These are phyloP conservation scores for Salmacisia buchloeana DNA, from an alignment of 1,284 basidiomycete genomes.

Conservation along the genomic window DNA sequence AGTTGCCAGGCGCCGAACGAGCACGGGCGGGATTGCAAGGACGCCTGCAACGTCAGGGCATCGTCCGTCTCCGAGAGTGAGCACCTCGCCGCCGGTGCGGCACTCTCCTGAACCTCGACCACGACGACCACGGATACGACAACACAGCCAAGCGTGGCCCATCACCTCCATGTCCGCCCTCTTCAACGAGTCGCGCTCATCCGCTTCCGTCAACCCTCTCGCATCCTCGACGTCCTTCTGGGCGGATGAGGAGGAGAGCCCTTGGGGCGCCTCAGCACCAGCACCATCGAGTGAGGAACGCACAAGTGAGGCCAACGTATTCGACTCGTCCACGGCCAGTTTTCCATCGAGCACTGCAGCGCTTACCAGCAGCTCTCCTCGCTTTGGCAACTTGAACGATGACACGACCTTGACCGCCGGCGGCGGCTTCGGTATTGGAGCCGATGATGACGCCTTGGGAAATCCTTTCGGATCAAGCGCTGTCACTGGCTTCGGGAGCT, in stretches of 20 bases:
- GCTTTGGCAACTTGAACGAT: too few relatives aligned
- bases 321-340: not conserved
- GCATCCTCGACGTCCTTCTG: slow-evolving; percentile 5
- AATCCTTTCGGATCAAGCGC: not conserved
- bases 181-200: slow-evolving; percentile 6
- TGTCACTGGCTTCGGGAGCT: not conserved
- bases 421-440: not conserved
- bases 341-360: not conserved
- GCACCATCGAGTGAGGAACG: too few relatives aligned
- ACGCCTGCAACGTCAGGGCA: too few relatives aligned
- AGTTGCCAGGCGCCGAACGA: too few relatives aligned
- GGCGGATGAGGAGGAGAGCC: slow-evolving; percentile 2
- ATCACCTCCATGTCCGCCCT: not conserved
- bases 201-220: not conserved
- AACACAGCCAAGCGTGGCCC: not conserved
- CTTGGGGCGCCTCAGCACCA: slow-evolving; percentile 5
- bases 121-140: not conserved
- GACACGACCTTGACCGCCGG: too few relatives aligned
- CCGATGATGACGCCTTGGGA: not conserved
- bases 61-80: too few relatives aligned
- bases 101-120: too few relatives aligned
- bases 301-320: too few relatives aligned
- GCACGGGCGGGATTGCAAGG: too few relatives aligned
- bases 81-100: too few relatives aligned
- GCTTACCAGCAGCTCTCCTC: too few relatives aligned